Conservation (phyloP, 495 filamentous ascomycete species). For the Aspergillus bridgeri region DNA sequence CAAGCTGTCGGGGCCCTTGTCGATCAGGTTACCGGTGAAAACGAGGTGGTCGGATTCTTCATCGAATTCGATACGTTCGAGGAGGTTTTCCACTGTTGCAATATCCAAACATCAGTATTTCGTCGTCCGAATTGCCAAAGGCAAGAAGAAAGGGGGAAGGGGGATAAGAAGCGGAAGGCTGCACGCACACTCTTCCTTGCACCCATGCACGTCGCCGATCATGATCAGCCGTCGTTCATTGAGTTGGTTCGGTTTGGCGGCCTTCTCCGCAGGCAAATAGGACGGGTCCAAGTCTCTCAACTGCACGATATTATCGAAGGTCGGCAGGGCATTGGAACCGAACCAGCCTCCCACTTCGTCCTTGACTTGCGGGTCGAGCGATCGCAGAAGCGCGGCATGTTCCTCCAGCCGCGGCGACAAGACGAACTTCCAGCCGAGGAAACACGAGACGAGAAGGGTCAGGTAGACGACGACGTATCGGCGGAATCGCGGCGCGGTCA, state of each 20-base stretch:
- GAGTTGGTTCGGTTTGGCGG: not conserved
- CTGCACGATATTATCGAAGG: conserved; percentile 48
- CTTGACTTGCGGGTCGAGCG: conserved; percentile 37
- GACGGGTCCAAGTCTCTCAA: conserved; percentile 20
- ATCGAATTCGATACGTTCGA: conserved; percentile 65
- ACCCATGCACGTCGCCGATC: conserved; percentile 90
- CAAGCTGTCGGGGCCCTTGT: conserved; percentile 80
- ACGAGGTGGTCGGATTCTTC: conserved; percentile 68
- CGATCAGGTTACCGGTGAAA: conserved; percentile 78
- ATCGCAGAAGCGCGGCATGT: conserved; percentile 28
- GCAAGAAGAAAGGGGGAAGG: not conserved
- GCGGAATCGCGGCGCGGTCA: conserved; percentile 45
- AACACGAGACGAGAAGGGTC: conserved; percentile 33
- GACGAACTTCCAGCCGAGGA: conserved; percentile 38
- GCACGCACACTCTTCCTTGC: conserved; percentile 57
- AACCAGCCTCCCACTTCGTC: conserved; percentile 37
- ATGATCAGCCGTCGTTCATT: conserved; percentile 56
- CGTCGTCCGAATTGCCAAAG: not conserved
- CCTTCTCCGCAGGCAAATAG: conserved; percentile 12
- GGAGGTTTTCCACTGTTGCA: conserved; percentile 55
- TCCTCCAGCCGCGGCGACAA: conserved; percentile 42
- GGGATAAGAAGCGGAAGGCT: not conserved
- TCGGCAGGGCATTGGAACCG: conserved; percentile 46
- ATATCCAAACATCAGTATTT: not conserved
- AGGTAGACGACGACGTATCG: conserved; percentile 46